Base-by-base conservation (phyloP, 2,329 filamentous ascomycete genomes). In the Sporothrix brasiliensis region DNA sequence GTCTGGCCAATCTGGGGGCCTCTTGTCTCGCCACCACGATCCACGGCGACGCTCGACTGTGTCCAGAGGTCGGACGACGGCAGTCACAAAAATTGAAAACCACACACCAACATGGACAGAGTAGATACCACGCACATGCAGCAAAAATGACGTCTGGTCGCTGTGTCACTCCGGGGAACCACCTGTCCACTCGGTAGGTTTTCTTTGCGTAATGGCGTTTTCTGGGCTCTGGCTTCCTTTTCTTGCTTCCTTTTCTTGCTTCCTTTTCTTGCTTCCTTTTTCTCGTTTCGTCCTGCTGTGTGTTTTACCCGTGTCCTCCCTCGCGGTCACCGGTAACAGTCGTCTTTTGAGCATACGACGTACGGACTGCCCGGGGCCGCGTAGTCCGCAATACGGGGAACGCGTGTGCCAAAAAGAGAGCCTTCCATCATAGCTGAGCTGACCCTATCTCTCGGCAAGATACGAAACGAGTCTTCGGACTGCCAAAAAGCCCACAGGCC, bases 181-280 rank as follows among this genome's bases (percentile, higher is more conserved):
- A 27, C 53, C 53, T 34, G 9, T 7, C 53, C 5, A 34, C 53
- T n/a, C 27, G 13, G 54, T 19, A 60, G 52, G 44, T 70, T 60
- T 68, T 54, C 34, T 54, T 50, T 53, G 53, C 19, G n/a, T 61
- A 44, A 44, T 61, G 34, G n/a, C 56, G 41, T 44, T 34, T 60
- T n/a, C 41, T 21, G n/a, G 34, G 10, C 34, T 44, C 19, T 44
- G 56, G 24, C 34, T 70, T 44, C 41, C 47, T 66, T 60, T 44
- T 56, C 24, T 49, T 53, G 67, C 58, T 34, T 71, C 27, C 69
- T 63, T 56, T 21, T 47, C 24, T 49, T 53, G n/a, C n/a, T 14
- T 52, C 3, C 41, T 66, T 60, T 44, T 56, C 24, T 49, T 52
- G 67, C 58, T 34, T 71, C 27, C 69, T 63, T 56, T 21, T 47